phyloP scores from a whole-genome alignment of 495 filamentous ascomycete species.

The Penicillium pancosmium region DNA sequence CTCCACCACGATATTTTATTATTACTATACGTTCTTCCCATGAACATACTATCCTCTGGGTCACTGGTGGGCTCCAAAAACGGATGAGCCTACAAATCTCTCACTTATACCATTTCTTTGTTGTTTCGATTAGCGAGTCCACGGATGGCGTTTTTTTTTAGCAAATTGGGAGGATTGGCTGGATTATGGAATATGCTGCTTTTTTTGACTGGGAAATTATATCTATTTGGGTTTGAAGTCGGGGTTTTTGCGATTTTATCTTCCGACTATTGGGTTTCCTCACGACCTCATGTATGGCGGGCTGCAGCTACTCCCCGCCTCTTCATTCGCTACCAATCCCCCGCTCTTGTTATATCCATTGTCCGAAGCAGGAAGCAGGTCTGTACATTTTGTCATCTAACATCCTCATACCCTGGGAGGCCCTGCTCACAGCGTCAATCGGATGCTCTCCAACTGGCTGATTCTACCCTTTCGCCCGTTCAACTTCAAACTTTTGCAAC shows the following conservation, averaged over 20 bases:
- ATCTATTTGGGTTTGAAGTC: slow-evolving; percentile 9
- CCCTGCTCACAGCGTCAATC: slow-evolving; percentile 13
- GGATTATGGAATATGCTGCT: slow-evolving; percentile 13
- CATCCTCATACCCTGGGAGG: slow-evolving; percentile 14
- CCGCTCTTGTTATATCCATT: slow-evolving; percentile 16
- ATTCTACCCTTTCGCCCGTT: neutral
- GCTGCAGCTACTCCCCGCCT: slow-evolving; percentile 5
- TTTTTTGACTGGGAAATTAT: neutral
- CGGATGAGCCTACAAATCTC: slow-evolving; percentile 2
- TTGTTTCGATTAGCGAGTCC: slow-evolving; percentile 29
- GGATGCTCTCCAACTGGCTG: neutral
- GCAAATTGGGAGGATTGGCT: slow-evolving; percentile 16
- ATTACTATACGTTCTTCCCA: slow-evolving; percentile 10
- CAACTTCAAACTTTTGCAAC: neutral
- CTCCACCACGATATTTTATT: slow-evolving; percentile 41
- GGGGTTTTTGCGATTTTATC: slow-evolving; percentile 8
- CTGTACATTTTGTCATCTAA: slow-evolving; percentile 29
- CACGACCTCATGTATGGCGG: slow-evolving; percentile 23
- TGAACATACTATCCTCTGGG: slow-evolving; percentile 20
- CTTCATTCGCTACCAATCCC: slow-evolving; percentile 11
- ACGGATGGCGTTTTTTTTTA: slow-evolving; percentile 30
- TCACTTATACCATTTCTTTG: slow-evolving; percentile 19
- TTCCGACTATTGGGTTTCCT: slow-evolving; percentile 2
- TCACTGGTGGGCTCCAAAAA: slow-evolving; percentile 6
- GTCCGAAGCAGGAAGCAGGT: slow-evolving; percentile 21